These are phyloP conservation scores for Alternaria hordeiaustralica DNA, from an alignment of 2,329 filamentous ascomycete species.

Conservation along the genomic window DNA sequence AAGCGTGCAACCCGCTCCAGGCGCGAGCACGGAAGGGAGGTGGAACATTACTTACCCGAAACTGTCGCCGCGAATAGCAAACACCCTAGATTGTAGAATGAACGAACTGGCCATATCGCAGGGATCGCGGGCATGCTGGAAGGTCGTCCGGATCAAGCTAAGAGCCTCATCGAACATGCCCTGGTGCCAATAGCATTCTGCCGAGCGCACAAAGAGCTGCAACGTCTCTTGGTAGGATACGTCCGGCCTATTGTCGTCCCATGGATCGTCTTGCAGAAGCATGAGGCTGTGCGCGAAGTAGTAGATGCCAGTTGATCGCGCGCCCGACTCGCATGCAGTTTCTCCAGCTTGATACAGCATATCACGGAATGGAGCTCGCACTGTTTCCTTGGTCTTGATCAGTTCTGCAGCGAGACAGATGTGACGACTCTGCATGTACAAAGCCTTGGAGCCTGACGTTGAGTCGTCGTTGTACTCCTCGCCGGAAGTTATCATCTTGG, in stretches of 20 bases:
- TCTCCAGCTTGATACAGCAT: conserved; percentile 81
- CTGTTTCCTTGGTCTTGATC: conserved; percentile 69
- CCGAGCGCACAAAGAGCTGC: conserved; percentile 71
- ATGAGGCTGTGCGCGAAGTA: conserved; percentile 79
- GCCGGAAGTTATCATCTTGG: conserved; percentile 79
- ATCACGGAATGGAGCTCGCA: conserved; percentile 72
- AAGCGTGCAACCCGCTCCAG: not conserved
- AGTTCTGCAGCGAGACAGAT: conserved; percentile 79
- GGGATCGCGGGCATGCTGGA: conserved; percentile 71
- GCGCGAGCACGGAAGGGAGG: not conserved
- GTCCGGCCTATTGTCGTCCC: conserved; percentile 73
- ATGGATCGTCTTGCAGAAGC: conserved; percentile 80
- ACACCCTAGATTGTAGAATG: conserved; percentile 81
- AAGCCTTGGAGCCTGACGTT: conserved; percentile 54
- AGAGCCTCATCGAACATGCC: conserved; percentile 72
- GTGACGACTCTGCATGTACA: conserved; percentile 79
- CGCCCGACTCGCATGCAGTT: conserved; percentile 80
- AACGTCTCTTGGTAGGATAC: conserved; percentile 87
- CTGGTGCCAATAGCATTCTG: conserved; percentile 84
- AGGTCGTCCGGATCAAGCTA: conserved; percentile 71
- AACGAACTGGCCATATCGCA: conserved; percentile 85
- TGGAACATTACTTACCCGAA: conserved; percentile 41
- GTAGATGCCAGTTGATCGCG: conserved; percentile 79
- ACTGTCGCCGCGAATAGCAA: conserved; percentile 75
- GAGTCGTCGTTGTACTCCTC: conserved; percentile 63